These are phyloP conservation scores for Hippophae gyantsensis DNA, from an alignment of 306 rosid species.

Conservation along the genomic window DNA sequence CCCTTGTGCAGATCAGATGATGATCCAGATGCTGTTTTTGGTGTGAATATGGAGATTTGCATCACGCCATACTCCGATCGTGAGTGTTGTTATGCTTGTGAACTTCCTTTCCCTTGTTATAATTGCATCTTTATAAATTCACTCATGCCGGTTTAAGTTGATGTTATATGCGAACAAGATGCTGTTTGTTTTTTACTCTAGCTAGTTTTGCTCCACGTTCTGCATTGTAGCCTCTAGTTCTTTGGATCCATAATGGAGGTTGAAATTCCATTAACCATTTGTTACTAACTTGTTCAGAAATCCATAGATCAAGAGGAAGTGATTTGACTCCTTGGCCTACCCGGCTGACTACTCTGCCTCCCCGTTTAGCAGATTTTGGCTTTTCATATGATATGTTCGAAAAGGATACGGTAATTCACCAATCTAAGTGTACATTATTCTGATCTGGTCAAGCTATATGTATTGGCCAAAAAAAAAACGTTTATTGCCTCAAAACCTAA, in stretches of 20 bases:
- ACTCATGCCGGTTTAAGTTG: too few species aligned
- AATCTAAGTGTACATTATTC: conserved; percentile 1
- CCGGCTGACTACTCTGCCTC: conserved; percentile 82
- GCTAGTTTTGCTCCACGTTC: too few species aligned
- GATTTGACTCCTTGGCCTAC: conserved; percentile 98
- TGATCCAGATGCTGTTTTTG: conserved; percentile 84
- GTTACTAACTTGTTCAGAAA: conserved; percentile 37
- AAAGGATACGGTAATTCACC: conserved; percentile 67
- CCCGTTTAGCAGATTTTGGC: conserved; percentile 87
- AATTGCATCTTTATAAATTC: too few species aligned
- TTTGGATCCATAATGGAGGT: too few species aligned
- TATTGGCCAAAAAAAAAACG: neutral
- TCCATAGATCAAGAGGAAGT: conserved; percentile 60
- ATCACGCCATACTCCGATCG: conserved; percentile 84
- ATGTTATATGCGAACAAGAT: too few species aligned
- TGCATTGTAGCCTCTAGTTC: too few species aligned
- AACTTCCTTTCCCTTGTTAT: too few species aligned
- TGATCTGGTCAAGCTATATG: neutral
- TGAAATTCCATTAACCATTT: neutral
- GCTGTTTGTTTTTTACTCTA: too few species aligned
- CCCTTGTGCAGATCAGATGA: conserved; percentile 81
- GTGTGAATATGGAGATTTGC: conserved; percentile 89
- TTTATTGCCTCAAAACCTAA: conserved; percentile 2
- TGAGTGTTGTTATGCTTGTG: conserved; percentile 35
- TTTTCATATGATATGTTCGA: conserved; percentile 65